These are phyloP conservation scores for Phytophthora crassamura DNA, from an alignment of 352 stramenopile genomes.

Conservation along the genomic window DNA sequence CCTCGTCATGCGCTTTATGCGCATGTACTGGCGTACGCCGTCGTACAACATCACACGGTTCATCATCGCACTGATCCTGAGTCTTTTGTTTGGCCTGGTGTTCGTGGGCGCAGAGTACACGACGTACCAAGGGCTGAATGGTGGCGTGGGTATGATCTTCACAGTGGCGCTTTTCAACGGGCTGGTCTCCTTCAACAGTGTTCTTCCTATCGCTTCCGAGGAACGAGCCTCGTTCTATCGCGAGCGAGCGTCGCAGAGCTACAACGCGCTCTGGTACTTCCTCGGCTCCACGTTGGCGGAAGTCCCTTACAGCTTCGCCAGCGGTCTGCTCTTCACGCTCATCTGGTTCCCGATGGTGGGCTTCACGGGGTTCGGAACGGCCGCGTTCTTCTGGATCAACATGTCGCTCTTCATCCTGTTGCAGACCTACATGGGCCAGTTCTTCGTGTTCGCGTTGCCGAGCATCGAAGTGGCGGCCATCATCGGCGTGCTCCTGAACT, in stretches of 20 bases:
- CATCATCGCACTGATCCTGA: too few species aligned
- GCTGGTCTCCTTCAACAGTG: slow-evolving; percentile 67
- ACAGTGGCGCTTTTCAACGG: slow-evolving; percentile 79
- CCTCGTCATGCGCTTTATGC: slow-evolving; percentile 37
- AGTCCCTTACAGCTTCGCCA: slow-evolving; percentile 59
- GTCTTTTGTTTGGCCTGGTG: too few species aligned
- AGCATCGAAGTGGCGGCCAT: slow-evolving; percentile 37
- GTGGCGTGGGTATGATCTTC: slow-evolving; percentile 83
- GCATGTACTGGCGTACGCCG: too few species aligned
- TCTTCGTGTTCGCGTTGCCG: slow-evolving; percentile 46
- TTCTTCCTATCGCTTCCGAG: slow-evolving; percentile 70
- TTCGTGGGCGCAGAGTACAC: slow-evolving; percentile 60
- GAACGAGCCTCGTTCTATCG: slow-evolving; percentile 69
- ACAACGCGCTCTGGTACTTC: slow-evolving; percentile 67
- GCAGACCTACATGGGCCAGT: slow-evolving; percentile 52
- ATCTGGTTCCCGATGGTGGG: slow-evolving; percentile 60
- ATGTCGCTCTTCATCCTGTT: slow-evolving; percentile 48
- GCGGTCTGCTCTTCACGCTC: slow-evolving; percentile 47
- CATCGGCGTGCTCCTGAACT: slow-evolving; percentile 44
- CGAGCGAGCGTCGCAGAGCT: slow-evolving; percentile 83
- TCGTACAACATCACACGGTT: too few species aligned
- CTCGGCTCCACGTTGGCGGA: slow-evolving; percentile 57
- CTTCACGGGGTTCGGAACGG: slow-evolving; percentile 41
- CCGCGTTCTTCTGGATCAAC: slow-evolving; percentile 54
- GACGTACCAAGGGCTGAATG: slow-evolving; percentile 44